Conservation (phyloP, 106 monocot species). For the Amphibolis antarctica region DNA sequence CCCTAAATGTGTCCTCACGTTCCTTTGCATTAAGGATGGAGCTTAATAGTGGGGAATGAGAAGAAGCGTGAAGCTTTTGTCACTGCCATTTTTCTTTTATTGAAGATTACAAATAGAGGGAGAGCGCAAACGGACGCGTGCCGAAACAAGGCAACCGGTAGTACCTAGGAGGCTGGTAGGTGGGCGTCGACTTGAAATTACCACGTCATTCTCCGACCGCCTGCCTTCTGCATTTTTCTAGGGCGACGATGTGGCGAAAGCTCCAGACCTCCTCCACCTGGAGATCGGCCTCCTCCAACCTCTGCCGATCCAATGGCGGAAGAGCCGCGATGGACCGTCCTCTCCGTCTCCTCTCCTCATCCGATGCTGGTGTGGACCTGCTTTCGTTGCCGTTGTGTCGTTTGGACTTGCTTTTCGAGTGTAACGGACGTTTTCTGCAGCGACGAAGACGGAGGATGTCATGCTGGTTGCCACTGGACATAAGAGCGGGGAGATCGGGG, state of each 20-base stretch:
- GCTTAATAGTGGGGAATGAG: no score
- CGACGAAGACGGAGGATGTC: conserved; percentile 66
- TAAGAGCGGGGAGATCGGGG: conserved; percentile 78
- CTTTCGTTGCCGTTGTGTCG: no score
- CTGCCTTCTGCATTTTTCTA: no score
- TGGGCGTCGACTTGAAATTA: background rate
- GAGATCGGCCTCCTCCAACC: background rate
- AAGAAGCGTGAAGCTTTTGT: no score
- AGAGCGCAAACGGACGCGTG: no score
- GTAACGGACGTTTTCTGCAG: background rate
- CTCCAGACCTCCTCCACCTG: conserved; percentile 1
- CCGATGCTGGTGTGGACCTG: conserved; percentile 5
- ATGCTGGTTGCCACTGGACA: conserved; percentile 85
- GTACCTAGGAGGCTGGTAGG: no score
- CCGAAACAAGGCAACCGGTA: no score
- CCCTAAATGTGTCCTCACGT: no score
- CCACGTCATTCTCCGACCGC: background rate
- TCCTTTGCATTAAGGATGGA: no score
- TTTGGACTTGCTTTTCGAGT: no score
- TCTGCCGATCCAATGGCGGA: background rate
- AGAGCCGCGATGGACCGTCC: background rate
- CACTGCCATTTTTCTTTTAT: no score
- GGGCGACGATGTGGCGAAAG: conserved; percentile 2
- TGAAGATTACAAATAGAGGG: no score
- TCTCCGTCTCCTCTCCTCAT: conserved; percentile 1